phyloP scores from a whole-genome alignment of 352 stramenopile genomes.

The Thalassiosira allenii region DNA sequence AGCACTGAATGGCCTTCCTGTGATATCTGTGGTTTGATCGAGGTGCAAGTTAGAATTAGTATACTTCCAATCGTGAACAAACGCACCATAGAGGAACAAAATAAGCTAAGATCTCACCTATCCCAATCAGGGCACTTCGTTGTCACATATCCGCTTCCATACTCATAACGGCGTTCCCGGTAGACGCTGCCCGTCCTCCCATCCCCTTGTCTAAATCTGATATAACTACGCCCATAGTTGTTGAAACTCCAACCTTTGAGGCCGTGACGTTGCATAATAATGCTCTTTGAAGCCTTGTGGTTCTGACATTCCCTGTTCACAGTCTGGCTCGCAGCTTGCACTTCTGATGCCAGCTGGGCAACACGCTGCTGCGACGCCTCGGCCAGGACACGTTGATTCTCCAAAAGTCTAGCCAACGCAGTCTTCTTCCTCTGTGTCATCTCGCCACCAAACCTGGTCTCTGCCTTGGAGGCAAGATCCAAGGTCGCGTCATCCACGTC shows the following conservation, averaged over 20 bases:
- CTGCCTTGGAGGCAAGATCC: conserved; percentile 3
- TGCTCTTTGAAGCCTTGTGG: background rate
- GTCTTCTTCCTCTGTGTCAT: conserved; percentile 2
- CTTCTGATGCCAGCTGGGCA: background rate
- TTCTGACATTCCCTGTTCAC: background rate
- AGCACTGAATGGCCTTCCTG: background rate
- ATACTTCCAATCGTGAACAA: too few relatives aligned
- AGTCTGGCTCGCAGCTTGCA: background rate
- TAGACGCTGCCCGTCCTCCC: background rate
- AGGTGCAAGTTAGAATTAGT: too few relatives aligned
- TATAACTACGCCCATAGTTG: background rate
- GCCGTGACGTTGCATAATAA: background rate
- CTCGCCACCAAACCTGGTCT: conserved; percentile 9
- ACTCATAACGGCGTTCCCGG: background rate
- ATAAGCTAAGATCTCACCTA: background rate
- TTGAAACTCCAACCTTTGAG: background rate
- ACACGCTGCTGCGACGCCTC: background rate
- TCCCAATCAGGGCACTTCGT: background rate
- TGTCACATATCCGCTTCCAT: background rate
- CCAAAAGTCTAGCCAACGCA: conserved; percentile 9
- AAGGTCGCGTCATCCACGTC: background rate
- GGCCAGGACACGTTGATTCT: conserved; percentile 32
- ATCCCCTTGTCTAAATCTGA: background rate
- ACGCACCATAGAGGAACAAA: too few relatives aligned
- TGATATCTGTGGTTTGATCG: too few relatives aligned